These are phyloP conservation scores for Ascochyta koolunga DNA, from an alignment of 2,329 filamentous ascomycete genomes.

Conservation along the genomic window DNA sequence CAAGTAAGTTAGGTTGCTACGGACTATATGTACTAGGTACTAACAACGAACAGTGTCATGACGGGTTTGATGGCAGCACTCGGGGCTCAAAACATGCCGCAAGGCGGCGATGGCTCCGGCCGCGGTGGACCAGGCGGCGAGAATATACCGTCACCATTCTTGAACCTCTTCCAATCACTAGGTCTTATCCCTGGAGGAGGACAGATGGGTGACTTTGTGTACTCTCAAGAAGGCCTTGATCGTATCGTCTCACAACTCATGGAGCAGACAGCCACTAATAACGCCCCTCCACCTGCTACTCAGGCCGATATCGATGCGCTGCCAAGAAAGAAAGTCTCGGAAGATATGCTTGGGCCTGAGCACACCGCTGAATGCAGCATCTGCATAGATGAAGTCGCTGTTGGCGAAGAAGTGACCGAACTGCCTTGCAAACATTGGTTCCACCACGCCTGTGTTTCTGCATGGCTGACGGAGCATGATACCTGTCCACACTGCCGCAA, in stretches of 20 bases:
- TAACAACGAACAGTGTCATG: conserved; percentile 37
- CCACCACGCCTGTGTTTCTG: conserved; percentile 78
- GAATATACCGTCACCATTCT: conserved; percentile 46
- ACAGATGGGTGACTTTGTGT: conserved; percentile 78
- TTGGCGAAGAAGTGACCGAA: conserved; percentile 75
- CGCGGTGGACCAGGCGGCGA: conserved; percentile 11
- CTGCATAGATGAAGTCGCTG: conserved; percentile 83
- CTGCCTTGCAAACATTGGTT: conserved; percentile 95
- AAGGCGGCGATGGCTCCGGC: conserved; percentile 10
- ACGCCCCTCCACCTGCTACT: conserved; percentile 81
- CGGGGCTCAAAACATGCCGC: conserved; percentile 28
- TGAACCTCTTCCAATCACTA: conserved; percentile 51
- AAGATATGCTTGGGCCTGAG: conserved; percentile 71
- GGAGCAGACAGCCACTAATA: conserved; percentile 78
- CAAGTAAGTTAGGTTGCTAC: conserved; percentile 36
- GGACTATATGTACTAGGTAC: conserved; percentile 39
- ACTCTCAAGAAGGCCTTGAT: conserved; percentile 88
- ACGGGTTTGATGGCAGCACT: conserved; percentile 42
- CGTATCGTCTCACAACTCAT: conserved; percentile 86
- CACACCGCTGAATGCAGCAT: conserved; percentile 85
- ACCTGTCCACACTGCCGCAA: conserved; percentile 84
- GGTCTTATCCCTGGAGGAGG: conserved; percentile 43
- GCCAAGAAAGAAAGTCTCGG: conserved; percentile 72
- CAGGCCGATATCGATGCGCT: conserved; percentile 75
- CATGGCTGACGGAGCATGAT: conserved; percentile 89